Base-by-base conservation (phyloP, 2,329 filamentous ascomycete genomes). In the Fusarium brevicatenulatum region DNA sequence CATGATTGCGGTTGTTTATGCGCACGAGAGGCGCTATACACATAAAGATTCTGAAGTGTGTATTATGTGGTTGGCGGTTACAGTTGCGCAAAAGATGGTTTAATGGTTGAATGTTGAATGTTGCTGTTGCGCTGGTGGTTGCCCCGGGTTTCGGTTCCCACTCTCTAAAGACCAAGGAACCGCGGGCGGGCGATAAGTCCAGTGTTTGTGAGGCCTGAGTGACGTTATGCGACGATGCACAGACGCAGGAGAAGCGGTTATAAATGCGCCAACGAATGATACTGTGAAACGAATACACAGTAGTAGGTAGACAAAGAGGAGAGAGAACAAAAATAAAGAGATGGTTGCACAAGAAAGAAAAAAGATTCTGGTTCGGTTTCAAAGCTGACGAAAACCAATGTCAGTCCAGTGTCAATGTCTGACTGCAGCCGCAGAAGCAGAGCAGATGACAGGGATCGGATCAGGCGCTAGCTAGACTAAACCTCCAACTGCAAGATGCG, bases 1-100 rank as follows among this genome's bases (percentile, higher is more conserved):
- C 91, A 93, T 93, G 83, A 81, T 83, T 60, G 76, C 69, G 70
- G 40, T 59, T 58, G 72, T 72, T 67, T 66, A 70, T 71, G 76
- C 76, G 76, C 76, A 75, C 71, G 66, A 43, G 40, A 64, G 65
- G 76, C 67, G 76, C 74, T 63, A 43, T 68, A 57, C 56, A 65
- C 52, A 64, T 53, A 44, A 32, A 46, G 37, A 12, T 21, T 32
- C 30, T n/a, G 30, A 50, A 40, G 37, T 71, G 46, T 66, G 43
- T 46, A 15, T 43, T 57, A 37, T 50, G 53, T 43, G 18, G 32
- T 30, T 43, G 40, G 59, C 59, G 42, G 63, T 56, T 50, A 42
- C 59, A 43, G 59, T 60, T 68, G 64, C 60, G 68, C 59, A 68
- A 39, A 23, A 11, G 56, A 36, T 25, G 50, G 50, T 21, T 25